A percentile compares a stretch with the other conserved stretches of the same genome.
Evolutionary conservation across 1,139 yeast species (phyloP).

Genomic region (Debaryomyces nepalensis): DNA sequence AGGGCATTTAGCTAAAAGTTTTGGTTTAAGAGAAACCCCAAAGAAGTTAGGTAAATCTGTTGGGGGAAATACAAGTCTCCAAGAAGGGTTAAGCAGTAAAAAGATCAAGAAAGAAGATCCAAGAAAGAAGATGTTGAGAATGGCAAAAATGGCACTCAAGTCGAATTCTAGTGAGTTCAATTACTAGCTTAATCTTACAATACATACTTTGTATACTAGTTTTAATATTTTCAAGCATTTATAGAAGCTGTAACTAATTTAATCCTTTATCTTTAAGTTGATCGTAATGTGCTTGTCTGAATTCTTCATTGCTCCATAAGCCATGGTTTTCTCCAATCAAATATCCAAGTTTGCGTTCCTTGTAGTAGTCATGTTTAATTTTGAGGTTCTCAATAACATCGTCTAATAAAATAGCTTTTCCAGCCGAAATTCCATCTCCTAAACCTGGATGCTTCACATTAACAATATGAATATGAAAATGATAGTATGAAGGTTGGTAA

Average conservation of each 20-base stretch:
- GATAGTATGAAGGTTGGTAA: slow-evolving; percentile 96
- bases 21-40: slow-evolving; percentile 94
- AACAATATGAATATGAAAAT: slow-evolving; percentile 92
- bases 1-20: slow-evolving; percentile 94
- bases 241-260: neutral
- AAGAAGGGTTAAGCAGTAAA: slow-evolving; percentile 26
- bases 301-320: slow-evolving; percentile 59
- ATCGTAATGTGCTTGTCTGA: slow-evolving; percentile 20
- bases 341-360: slow-evolving; percentile 52
- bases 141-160: slow-evolving; percentile 74
- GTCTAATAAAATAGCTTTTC: slow-evolving; percentile 82
- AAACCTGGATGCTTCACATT: slow-evolving; percentile 73
- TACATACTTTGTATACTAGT: slow-evolving; percentile 7
- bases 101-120: slow-evolving; percentile 61
- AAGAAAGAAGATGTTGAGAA: slow-evolving; percentile 71
- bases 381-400: slow-evolving; percentile 77
- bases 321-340: slow-evolving; percentile 76
- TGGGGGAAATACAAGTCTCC: slow-evolving; percentile 26
- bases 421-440: slow-evolving; percentile 72
- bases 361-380: slow-evolving; percentile 51
- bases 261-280: slow-evolving; percentile 5
- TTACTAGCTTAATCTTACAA: slow-evolving; percentile 32
- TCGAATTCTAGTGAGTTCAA: slow-evolving; percentile 76
- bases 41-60: slow-evolving; percentile 62
- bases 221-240: slow-evolving; percentile 3